These are phyloP conservation scores for Phalaenopsis hybrid DNA, from an alignment of 116 monocot species.

Conservation along the genomic window DNA sequence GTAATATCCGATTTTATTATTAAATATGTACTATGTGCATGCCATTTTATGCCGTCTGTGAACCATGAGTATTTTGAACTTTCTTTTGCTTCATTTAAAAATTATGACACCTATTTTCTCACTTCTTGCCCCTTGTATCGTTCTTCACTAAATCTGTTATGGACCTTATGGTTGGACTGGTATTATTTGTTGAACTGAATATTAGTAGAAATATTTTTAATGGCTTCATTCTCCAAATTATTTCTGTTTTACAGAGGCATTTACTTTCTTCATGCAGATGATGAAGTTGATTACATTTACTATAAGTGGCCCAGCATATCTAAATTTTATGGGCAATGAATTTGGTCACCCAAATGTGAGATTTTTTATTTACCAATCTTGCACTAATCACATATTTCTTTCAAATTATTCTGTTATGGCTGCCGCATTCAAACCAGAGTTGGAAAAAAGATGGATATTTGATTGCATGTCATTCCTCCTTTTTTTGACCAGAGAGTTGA, in stretches of 20 bases:
- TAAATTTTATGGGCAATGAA: constrained; percentile 99
- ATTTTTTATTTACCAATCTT: neutral
- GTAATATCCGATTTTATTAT: too few species aligned
- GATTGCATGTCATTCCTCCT: neutral
- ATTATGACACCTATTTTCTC: too few species aligned
- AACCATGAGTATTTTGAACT: too few species aligned
- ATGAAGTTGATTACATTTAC: constrained; percentile 88
- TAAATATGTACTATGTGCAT: too few species aligned
- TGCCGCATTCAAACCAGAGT: too few species aligned
- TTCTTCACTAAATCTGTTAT: neutral
- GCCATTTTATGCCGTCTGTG: too few species aligned
- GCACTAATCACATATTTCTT: neutral
- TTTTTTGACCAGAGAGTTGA: constrained; percentile 69
- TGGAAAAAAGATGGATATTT: neutral
- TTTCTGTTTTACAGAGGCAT: neutral
- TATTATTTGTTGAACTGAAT: neutral
- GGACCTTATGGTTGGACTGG: neutral
- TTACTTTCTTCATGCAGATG: constrained; percentile 49
- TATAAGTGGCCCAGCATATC: constrained; percentile 65
- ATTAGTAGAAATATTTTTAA: neutral
- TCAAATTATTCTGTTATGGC: too few species aligned
- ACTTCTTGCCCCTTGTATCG: too few species aligned
- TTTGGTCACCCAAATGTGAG: constrained; percentile 97
- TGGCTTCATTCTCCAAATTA: neutral
- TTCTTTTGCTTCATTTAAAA: too few species aligned